These are phyloP conservation scores for Medicago truncatula DNA, from an alignment of 306 rosid genomes.

Conservation along the genomic window MtrunA17r5.0-ANR NC_053043.1:11288501-11289000, in stretches of 20 bases:
- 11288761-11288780: slow-evolving; percentile 94
- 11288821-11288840: slow-evolving; percentile 67
- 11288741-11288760: slow-evolving; percentile 92
- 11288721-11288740: slow-evolving; percentile 75
- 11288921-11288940: slow-evolving; percentile 29
- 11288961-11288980: slow-evolving; percentile 89
- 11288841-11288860: slow-evolving; percentile 63
- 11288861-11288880: slow-evolving; percentile 19
- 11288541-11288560: slow-evolving; percentile 6
- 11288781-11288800: slow-evolving; percentile 73
- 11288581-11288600: slow-evolving; percentile 20
- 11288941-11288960: slow-evolving; percentile 85
- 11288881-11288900: slow-evolving; percentile 8
- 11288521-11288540: neutral
- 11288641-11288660: slow-evolving; percentile 45
- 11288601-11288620: slow-evolving; percentile 6
- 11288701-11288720: slow-evolving; percentile 85
- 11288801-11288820: slow-evolving; percentile 66
- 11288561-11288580: neutral
- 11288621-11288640: slow-evolving; percentile 36
- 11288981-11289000: slow-evolving; percentile 76
- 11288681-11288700: slow-evolving; percentile 48
- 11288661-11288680: slow-evolving; percentile 67
- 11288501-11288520: neutral
- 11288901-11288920: slow-evolving; percentile 26